These are phyloP conservation scores for Citrus australasica DNA, from an alignment of 345 rosid genomes.

Conservation along the genomic window DNA sequence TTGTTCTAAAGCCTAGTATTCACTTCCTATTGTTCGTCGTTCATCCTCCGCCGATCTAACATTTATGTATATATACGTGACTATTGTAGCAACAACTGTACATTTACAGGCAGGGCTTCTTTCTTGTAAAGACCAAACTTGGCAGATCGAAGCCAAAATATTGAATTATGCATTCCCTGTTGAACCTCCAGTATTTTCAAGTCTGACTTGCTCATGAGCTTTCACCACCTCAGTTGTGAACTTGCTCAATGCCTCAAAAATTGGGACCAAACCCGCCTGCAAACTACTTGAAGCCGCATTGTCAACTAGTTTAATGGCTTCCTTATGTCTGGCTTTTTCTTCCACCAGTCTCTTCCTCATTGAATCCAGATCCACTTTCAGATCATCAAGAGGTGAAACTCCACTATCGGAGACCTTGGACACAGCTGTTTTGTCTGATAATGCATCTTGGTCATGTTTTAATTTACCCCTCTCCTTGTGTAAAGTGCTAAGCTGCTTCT, in stretches of 20 bases:
- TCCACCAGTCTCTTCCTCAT: constrained; percentile 74
- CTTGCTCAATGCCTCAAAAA: constrained; percentile 74
- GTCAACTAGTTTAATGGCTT: constrained; percentile 58
- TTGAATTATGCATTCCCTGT: constrained; percentile 3
- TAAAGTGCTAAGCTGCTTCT: constrained; percentile 57
- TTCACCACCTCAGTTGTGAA: constrained; percentile 75
- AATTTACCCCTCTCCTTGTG: constrained; percentile 59
- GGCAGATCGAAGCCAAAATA: background rate
- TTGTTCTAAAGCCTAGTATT: background rate
- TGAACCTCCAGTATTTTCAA: constrained; percentile 26
- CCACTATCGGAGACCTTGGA: constrained; percentile 61
- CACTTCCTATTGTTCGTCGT: background rate
- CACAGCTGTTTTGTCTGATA: constrained; percentile 53
- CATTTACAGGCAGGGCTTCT: constrained; percentile 1
- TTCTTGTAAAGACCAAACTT: background rate
- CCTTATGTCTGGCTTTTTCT: constrained; percentile 76
- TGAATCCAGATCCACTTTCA: constrained; percentile 85
- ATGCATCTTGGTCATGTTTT: constrained; percentile 53
- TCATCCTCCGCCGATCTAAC: background rate
- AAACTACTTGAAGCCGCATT: constrained; percentile 79
- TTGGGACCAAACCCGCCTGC: constrained; percentile 77
- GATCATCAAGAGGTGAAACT: constrained; percentile 69
- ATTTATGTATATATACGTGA: background rate
- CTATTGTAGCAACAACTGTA: constrained; percentile 19
- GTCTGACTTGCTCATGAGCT: constrained; percentile 77